phyloP scores from a whole-genome alignment of 768 basidiomycete species.

The Pleurotus citrinopileatus region DNA sequence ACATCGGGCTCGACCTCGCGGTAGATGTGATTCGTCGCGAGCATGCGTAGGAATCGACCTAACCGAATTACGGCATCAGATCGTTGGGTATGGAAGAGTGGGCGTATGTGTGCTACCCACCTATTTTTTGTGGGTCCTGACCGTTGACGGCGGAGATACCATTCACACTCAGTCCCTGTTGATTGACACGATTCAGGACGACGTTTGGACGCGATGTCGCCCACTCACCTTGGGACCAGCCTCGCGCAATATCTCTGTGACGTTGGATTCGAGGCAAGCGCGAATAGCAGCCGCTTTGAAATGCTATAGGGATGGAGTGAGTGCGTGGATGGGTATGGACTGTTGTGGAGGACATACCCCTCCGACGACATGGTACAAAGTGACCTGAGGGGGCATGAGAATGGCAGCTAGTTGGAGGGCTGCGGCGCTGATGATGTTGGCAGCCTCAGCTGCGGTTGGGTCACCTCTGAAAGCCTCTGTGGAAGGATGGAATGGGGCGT shows the following conservation, averaged over 20 bases:
- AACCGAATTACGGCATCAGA: neutral
- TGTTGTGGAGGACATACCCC: slow-evolving; percentile 18
- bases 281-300: slow-evolving; percentile 25
- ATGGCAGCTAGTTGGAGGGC: slow-evolving; percentile 27
- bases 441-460: slow-evolving; percentile 22
- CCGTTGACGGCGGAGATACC: slow-evolving; percentile 28
- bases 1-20: slow-evolving; percentile 32
- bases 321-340: neutral
- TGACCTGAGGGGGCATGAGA: slow-evolving; percentile 21
- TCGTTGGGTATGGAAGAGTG: neutral
- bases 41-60: slow-evolving; percentile 36
- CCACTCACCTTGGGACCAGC: slow-evolving; percentile 29
- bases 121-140: slow-evolving; percentile 29
- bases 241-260: slow-evolving; percentile 38
- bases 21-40: slow-evolving; percentile 37
- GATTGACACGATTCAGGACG: neutral
- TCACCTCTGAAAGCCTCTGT: slow-evolving; percentile 24
- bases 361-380: slow-evolving; percentile 19
- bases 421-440: slow-evolving; percentile 25
- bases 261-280: slow-evolving; percentile 28
- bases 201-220: neutral
- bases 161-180: slow-evolving; percentile 28
- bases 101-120: slow-evolving; percentile 18
- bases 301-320: slow-evolving; percentile 15
- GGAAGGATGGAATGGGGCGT: slow-evolving; percentile 18